These are phyloP conservation scores for Fonsecaea multimorphosa DNA, from an alignment of 2,329 filamentous ascomycete species.

Conservation along the genomic window DNA sequence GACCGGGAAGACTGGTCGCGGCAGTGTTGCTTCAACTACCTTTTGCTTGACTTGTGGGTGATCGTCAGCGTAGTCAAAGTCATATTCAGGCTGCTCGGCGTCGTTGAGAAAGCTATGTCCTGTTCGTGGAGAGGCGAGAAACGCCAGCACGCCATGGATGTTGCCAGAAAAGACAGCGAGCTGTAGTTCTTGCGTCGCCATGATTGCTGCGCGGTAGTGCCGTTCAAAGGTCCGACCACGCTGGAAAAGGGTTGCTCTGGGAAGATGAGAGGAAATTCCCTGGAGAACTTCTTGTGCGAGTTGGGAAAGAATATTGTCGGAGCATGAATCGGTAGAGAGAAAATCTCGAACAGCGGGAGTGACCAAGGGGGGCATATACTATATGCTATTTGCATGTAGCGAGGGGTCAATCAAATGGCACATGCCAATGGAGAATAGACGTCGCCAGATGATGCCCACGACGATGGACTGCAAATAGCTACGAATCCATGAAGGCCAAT, in stretches of 20 bases:
- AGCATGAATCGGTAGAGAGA: background rate
- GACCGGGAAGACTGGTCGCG: background rate
- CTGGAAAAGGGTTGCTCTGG: conserved; percentile 43
- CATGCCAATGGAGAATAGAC: background rate
- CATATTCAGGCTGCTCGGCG: background rate
- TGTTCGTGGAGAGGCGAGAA: conserved; percentile 40
- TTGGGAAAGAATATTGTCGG: conserved; percentile 1
- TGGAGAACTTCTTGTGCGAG: conserved; percentile 45
- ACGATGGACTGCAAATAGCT: background rate
- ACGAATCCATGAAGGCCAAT: background rate
- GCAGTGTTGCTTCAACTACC: background rate
- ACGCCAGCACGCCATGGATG: conserved; percentile 44
- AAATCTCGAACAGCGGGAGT: background rate
- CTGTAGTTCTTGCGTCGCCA: conserved; percentile 43
- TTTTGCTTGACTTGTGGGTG: background rate
- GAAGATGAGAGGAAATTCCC: conserved; percentile 43
- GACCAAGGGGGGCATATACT: background rate
- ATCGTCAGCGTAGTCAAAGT: conserved; percentile 14
- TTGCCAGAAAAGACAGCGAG: conserved; percentile 45
- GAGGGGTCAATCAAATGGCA: background rate
- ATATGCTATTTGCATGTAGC: background rate
- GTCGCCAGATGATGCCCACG: background rate
- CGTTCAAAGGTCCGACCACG: conserved; percentile 42
- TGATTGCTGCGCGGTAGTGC: conserved; percentile 42
- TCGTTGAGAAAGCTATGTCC: background rate